Evolutionary conservation across 192 early-diverging fungal species (phyloP).

Genomic region (Dissophora globulifera): DNA sequence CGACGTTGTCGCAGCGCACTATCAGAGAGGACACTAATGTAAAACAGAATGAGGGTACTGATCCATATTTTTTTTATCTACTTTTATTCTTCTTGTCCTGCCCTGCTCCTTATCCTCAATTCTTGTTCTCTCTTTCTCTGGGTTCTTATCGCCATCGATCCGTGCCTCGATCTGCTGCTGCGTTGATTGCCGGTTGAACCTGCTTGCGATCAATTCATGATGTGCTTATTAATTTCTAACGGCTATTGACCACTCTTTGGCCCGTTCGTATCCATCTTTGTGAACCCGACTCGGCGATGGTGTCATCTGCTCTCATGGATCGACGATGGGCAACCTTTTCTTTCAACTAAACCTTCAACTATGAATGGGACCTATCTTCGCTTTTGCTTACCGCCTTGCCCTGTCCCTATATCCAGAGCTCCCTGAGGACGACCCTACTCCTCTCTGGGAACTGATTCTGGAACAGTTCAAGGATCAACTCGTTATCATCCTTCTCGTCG

Average conservation of each 20-base stretch:
- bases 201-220: too few relatives aligned
- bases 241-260: too few relatives aligned
- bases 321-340: too few relatives aligned
- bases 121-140: too few relatives aligned
- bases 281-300: not conserved
- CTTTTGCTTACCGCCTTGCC: too few relatives aligned
- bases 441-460: slow-evolving; percentile 91
- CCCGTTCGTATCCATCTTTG: too few relatives aligned
- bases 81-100: slow-evolving; percentile 63
- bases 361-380: not conserved
- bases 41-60: not conserved
- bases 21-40: not conserved
- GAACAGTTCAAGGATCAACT: slow-evolving; percentile 99
- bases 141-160: too few relatives aligned
- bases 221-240: too few relatives aligned
- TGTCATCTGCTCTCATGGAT: slow-evolving; percentile 11
- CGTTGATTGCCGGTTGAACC: too few relatives aligned
- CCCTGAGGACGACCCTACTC: slow-evolving; percentile 89
- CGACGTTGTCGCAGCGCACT: too few relatives aligned
- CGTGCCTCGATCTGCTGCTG: slow-evolving; percentile 62
- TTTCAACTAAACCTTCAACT: too few relatives aligned
- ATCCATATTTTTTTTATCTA: not conserved
- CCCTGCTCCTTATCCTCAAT: slow-evolving; percentile 87
- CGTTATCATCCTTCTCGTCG: slow-evolving; percentile 92
- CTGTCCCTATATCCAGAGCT: slow-evolving; percentile 69